Evolutionary conservation across 768 basidiomycete genomes (phyloP), one percentile per base, ranked within the genome.

Genomic region (Russula earlei): DNA sequence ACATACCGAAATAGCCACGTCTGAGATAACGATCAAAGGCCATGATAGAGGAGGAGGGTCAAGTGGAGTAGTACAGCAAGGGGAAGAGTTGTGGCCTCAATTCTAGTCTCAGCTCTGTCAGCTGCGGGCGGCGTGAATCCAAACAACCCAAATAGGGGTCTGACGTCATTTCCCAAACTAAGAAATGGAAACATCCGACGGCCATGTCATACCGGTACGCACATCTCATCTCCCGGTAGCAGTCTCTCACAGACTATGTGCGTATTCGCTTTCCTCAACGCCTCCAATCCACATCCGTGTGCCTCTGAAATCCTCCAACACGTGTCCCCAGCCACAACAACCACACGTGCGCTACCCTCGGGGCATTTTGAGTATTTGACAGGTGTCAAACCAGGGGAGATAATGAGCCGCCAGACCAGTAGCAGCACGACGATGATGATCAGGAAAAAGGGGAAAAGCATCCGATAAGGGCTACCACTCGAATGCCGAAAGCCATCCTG

Each of bases 401-500:
- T 51, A 31, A 60, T n/a, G 22, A 62, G 55, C 49, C 62, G 59
- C 52, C 47, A 54, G 34, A 54, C 62, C 44, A 62, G 55, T 12
- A 62, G 52, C 25, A 62, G 52, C 41, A 61, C 55, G 22, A 62
- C 62, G 36, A 62, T 52, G 37, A 62, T 15, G 36, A 61, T 61
- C 34, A 62, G 48, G 40, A 62, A 57, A 38, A 62, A 62, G 6
- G 59, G 59, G 52, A 62, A 62, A 6, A 61, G 55, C 59, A 62
- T 52, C 25, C 62, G 62, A 56, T 62, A 62, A 22, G 62, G 45
- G 49, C 44, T 58, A 40, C 50, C 55, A 9, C 27, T 41, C 22
- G 61, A 33, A 27, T 41, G 11, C 15, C 46, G 47, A 41, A 47
- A 49, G 2, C 42, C 51, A n/a, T 52, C 49, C 58, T 59, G n/a